These are phyloP conservation scores for Miscanthus lutarioriparius DNA, from an alignment of 176 grass and related monocot genomes.

Conservation along the genomic window DNA sequence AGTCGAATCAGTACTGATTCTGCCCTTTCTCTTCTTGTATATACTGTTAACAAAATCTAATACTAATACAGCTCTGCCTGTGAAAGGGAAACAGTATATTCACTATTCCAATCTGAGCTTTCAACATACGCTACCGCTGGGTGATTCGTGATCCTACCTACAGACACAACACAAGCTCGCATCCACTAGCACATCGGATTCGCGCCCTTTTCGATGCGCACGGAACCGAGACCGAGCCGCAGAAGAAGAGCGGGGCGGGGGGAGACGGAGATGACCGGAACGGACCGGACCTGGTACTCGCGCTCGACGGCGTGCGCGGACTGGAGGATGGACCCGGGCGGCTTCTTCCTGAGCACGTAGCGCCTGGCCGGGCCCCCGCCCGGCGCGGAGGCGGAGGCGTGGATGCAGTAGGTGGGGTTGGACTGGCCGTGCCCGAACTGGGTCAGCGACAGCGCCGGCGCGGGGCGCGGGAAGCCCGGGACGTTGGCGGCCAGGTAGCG, in stretches of 20 bases:
- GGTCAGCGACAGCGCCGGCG: constrained; percentile 40
- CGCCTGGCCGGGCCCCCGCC: constrained; percentile 25
- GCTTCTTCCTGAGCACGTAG: constrained; percentile 94
- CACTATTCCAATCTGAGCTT: neutral
- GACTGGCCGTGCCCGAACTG: constrained; percentile 94
- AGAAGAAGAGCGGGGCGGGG: neutral
- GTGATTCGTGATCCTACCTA: neutral
- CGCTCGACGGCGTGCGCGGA: constrained; percentile 91
- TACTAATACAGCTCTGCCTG: neutral
- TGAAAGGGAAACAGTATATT: neutral
- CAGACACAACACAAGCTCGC: neutral
- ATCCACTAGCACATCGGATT: neutral
- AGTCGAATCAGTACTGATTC: neutral
- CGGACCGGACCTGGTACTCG: constrained; percentile 64
- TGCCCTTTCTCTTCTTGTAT: neutral
- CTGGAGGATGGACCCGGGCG: constrained; percentile 74
- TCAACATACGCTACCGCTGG: neutral
- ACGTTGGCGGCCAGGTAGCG: constrained; percentile 68
- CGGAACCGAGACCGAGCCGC: neutral
- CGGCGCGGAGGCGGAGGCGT: constrained; percentile 30
- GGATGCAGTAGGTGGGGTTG: constrained; percentile 86
- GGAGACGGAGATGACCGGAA: neutral
- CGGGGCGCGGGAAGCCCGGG: constrained; percentile 54
- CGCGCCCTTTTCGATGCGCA: too few relatives aligned
- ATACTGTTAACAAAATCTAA: too few relatives aligned